Percentiles rank a stretch among this genome's conserved stretches.
Evolutionary conservation across 2,329 filamentous ascomycete species (phyloP).

Genomic region (Colletotrichum sp.): DNA sequence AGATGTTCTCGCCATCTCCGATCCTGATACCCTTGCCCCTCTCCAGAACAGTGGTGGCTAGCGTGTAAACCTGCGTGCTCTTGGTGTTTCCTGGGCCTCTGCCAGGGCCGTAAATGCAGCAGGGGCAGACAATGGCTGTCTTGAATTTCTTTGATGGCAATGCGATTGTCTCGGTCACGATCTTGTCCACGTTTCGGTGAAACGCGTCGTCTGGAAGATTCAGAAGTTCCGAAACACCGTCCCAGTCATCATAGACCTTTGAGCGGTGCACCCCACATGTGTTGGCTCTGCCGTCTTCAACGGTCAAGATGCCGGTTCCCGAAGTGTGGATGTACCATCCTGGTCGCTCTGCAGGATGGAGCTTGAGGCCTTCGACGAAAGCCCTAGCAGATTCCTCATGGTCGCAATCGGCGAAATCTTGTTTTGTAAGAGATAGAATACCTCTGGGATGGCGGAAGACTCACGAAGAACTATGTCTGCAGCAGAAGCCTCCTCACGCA

Average conservation of each 20-base stretch:
- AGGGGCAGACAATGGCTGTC: not conserved
- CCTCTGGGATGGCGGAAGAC: fast-evolving
- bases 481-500: fast-evolving
- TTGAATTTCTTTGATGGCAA: not conserved
- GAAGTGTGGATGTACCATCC: not conserved
- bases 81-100: not conserved
- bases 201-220: not conserved
- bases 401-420: not conserved
- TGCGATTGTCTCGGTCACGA: fast-evolving
- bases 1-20: not conserved
- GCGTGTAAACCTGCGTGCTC: not conserved
- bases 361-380: not conserved
- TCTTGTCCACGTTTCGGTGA: not conserved
- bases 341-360: not conserved
- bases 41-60: fast-evolving
- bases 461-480: not conserved
- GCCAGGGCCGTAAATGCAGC: not conserved
- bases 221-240: not conserved
- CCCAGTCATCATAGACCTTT: not conserved
- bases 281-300: not conserved
- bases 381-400: not conserved
- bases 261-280: not conserved
- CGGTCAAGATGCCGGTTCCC: not conserved
- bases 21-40: not conserved
- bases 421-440: not conserved